phyloP scores from a whole-genome alignment of 1,139 yeast species.

The Taphrina flavorubra region DNA sequence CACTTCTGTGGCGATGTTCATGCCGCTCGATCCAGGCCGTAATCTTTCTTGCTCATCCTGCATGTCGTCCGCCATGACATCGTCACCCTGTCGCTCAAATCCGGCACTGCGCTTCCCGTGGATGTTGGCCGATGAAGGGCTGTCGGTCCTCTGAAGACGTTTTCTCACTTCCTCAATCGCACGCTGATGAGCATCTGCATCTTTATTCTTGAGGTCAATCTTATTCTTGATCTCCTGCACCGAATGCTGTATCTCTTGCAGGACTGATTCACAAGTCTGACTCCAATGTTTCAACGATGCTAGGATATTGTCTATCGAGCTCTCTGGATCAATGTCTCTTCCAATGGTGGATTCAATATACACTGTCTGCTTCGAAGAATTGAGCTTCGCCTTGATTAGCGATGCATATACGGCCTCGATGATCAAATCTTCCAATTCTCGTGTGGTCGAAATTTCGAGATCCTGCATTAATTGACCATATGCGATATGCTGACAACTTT shows the following conservation, averaged over 20 bases:
- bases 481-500: neutral
- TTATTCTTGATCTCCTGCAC: neutral
- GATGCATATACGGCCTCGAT: conserved; percentile 33
- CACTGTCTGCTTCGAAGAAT: conserved; percentile 18
- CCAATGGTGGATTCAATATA: conserved; percentile 21
- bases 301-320: conserved; percentile 4
- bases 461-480: conserved; percentile 3
- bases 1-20: neutral
- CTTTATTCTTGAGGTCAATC: conserved; percentile 1
- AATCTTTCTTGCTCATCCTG: neutral
- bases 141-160: neutral
- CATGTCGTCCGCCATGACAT: conserved; percentile 12
- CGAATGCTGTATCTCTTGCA: conserved; percentile 6
- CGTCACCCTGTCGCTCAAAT: conserved; percentile 9
- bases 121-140: neutral
- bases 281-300: conserved; percentile 6
- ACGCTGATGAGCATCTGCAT: conserved; percentile 11
- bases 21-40: neutral
- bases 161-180: conserved; percentile 10
- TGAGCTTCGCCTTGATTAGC: conserved; percentile 25
- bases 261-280: conserved; percentile 21
- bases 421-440: conserved; percentile 23
- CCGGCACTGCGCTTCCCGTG: conserved; percentile 15
- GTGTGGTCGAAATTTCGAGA: conserved; percentile 10
- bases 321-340: conserved; percentile 16